Percentiles rank a stretch among this genome's conserved stretches.
These are phyloP conservation scores for Saturnispora ahearnii DNA, from an alignment of 805 yeast genomes.

Conservation along the genomic window DNA sequence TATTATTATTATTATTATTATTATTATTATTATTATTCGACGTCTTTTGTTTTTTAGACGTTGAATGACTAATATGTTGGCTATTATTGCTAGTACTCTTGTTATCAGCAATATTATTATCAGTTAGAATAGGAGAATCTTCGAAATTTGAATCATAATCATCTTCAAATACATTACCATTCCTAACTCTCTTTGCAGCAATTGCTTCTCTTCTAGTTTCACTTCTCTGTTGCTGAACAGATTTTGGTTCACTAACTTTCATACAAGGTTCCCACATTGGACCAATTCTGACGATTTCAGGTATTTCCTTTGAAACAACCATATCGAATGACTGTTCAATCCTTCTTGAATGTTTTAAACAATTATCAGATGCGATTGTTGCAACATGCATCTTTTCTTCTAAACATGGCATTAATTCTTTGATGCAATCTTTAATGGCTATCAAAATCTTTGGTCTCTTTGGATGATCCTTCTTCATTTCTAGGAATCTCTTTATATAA, in stretches of 20 bases:
- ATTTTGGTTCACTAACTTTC: slow-evolving; percentile 46
- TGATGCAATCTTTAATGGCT: slow-evolving; percentile 37
- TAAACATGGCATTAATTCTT: slow-evolving; percentile 78
- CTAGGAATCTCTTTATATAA: slow-evolving; percentile 42
- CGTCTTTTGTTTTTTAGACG: slow-evolving; percentile 7
- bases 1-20: no score
- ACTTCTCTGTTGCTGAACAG: slow-evolving; percentile 67
- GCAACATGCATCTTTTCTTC: slow-evolving; percentile 98
- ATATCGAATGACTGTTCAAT: slow-evolving; percentile 78
- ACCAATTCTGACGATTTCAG: slow-evolving; percentile 68
- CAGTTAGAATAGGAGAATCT: slow-evolving; percentile 9
- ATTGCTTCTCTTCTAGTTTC: slow-evolving; percentile 85
- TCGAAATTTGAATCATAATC: slow-evolving; percentile 12
- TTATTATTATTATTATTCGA: background rate
- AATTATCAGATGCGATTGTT: slow-evolving; percentile 74
- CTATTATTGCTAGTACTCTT: background rate
- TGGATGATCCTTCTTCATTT: slow-evolving; percentile 29
- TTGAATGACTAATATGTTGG: background rate
- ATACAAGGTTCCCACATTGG: slow-evolving; percentile 88
- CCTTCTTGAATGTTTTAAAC: slow-evolving; percentile 58
- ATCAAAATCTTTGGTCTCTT: slow-evolving; percentile 31
- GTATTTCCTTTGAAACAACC: slow-evolving; percentile 66
- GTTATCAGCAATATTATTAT: background rate
- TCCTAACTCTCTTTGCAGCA: slow-evolving; percentile 69
- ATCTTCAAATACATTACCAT: slow-evolving; percentile 19